Evolutionary conservation across 345 rosid genomes (phyloP).

Genomic region (Theobroma cacao): DNA sequence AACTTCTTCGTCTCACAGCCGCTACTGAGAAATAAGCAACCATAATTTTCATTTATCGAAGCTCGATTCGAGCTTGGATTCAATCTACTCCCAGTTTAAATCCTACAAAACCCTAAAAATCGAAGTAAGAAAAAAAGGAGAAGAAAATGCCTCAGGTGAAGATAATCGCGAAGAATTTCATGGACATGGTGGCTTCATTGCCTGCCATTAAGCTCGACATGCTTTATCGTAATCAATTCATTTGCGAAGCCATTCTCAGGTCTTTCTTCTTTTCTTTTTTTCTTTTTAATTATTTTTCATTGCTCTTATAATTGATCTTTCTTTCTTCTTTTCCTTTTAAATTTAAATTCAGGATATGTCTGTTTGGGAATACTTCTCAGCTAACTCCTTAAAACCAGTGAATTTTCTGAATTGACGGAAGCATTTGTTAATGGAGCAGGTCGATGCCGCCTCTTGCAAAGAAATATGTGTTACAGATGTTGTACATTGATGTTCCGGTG

Average conservation of each 20-base stretch:
- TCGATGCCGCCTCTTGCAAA: slow-evolving; percentile 88
- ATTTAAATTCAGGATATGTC: neutral
- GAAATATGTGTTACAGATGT: slow-evolving; percentile 73
- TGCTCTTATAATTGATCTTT: neutral
- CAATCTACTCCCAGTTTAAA: neutral
- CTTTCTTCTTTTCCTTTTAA: neutral
- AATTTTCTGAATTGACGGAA: neutral
- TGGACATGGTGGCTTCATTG: slow-evolving; percentile 97
- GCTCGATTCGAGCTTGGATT: neutral
- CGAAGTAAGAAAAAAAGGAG: neutral
- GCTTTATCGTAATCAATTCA: slow-evolving; percentile 77
- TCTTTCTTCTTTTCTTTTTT: neutral
- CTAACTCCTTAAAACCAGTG: neutral
- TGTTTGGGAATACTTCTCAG: neutral
- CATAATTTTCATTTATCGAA: too few species aligned
- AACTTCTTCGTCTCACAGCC: neutral
- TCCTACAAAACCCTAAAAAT: slow-evolving; percentile 6
- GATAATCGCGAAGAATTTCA: slow-evolving; percentile 85
- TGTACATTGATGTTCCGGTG: slow-evolving; percentile 54
- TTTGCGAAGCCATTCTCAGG: slow-evolving; percentile 97
- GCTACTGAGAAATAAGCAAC: neutral
- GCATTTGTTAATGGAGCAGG: slow-evolving; percentile 33
- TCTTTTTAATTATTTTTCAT: neutral
- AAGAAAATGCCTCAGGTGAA: slow-evolving; percentile 74
- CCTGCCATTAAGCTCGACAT: slow-evolving; percentile 81